These are phyloP conservation scores for Candida tibetensis DNA, from an alignment of 805 yeast species.

Conservation along the genomic window DNA sequence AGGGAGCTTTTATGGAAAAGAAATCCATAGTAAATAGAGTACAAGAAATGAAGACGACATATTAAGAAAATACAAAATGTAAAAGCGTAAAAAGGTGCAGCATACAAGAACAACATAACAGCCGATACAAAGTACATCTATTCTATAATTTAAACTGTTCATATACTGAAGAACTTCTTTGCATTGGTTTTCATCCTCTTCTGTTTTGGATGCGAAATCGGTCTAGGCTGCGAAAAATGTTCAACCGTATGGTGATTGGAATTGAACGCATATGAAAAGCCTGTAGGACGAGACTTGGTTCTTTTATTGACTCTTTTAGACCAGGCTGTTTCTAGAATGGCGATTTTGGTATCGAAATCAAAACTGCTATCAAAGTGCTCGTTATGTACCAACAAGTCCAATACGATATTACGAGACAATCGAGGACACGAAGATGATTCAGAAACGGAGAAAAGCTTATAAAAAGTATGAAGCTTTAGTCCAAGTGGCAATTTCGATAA, in stretches of 20 bases:
- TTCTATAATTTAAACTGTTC: too few species aligned
- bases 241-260: not conserved
- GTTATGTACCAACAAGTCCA: constrained; percentile 2
- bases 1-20: constrained; percentile 9
- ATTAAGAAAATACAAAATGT: too few species aligned
- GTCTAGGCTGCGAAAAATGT: not conserved
- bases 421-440: not conserved
- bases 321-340: constrained; percentile 4
- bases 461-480: constrained; percentile 9
- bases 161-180: constrained; percentile 17
- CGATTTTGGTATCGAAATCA: not conserved
- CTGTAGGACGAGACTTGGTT: not conserved
- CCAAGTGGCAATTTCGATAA: constrained; percentile 11
- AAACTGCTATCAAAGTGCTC: not conserved
- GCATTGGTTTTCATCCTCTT: constrained; percentile 14
- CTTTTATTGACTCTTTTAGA: not conserved
- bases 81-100: too few species aligned
- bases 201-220: not conserved
- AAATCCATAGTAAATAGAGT: not conserved
- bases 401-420: not conserved
- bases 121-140: too few species aligned
- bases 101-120: too few species aligned
- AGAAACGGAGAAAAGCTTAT: constrained; percentile 3
- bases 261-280: constrained; percentile 2
- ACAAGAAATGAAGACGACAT: too few species aligned